Conservation (phyloP, 805 yeast genomes). For the Candida tibetensis region DNA sequence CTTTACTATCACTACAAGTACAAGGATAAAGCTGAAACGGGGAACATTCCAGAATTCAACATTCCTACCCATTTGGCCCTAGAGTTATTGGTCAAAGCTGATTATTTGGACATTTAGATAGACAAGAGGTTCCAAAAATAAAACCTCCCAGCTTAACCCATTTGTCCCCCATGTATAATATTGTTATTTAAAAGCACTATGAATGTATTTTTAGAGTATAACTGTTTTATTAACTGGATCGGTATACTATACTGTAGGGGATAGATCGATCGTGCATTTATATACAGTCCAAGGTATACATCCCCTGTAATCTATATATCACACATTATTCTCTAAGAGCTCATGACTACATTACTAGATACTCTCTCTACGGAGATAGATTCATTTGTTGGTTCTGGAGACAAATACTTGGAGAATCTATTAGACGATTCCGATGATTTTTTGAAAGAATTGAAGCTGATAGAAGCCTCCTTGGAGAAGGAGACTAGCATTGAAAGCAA, state of each 20-base stretch:
- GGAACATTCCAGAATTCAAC: conserved; percentile 78
- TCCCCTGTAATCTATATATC: no score
- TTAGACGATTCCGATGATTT: conserved; percentile 21
- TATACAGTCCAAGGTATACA: no score
- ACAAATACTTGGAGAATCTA: conserved; percentile 16
- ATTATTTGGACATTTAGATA: conserved; percentile 63
- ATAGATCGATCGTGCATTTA: no score
- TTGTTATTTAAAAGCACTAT: no score
- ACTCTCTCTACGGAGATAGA: conserved; percentile 26
- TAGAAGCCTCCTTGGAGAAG: conserved; percentile 22
- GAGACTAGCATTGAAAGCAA: conserved; percentile 7
- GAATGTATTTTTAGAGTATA: no score
- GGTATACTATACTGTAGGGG: no score
- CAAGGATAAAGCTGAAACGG: conserved; percentile 47
- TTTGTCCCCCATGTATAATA: conserved; percentile 1
- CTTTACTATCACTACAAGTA: conserved; percentile 72
- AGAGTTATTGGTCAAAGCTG: conserved; percentile 90
- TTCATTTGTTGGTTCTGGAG: conserved; percentile 22
- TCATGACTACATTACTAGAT: conserved; percentile 20
- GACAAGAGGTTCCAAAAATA: no score
- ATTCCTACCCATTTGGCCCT: conserved; percentile 93
- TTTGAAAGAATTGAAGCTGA: conserved; percentile 20
- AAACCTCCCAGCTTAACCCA: no score
- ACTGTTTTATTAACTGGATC: no score
- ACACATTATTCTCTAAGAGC: conserved; percentile 7